Base-by-base conservation (phyloP, 345 rosid genomes). In the Passiflora organensis region DNA sequence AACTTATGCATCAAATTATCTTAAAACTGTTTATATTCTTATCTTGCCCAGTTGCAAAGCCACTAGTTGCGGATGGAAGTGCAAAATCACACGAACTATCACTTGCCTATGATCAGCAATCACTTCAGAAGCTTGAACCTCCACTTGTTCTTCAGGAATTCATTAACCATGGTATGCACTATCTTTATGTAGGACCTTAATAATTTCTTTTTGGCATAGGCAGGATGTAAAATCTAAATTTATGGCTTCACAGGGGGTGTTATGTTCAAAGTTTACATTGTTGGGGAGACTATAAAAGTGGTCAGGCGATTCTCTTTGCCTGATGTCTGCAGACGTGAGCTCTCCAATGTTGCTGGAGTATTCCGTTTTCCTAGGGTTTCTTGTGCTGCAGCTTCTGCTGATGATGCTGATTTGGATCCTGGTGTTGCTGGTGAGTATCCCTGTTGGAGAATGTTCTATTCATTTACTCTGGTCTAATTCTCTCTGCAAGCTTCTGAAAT, bases 141-240 rank as follows among this genome's bases (percentile, higher is more conserved):
- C 96, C 88, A 0, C 82, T 85, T 45, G 90, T 88, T 53, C 87
- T 88, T 48, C 96, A 85, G 72, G 96, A 85, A 71, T 87, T 87
- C 60, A 87, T 87, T 63, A 87, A 88, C 71, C 90, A 88, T 65
- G 96, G 96, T 85, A 78, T 60, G 62, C 17, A 37, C 21, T 32
- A 63, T 46, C 32, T 48, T 32, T 28, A 65, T 10, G 24, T 20
- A 1, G 14, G 54, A 14, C 16, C 32, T 20, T 46, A 2, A 1
- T 48, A 8, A 41, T 47, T 51, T 1, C 3, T 5, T 15, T 38
- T 43, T 13, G 28, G 42, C n/a, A 46, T 10, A 9, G 25, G 71
- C 47, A 21, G 25, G 45, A 13, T n/a, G 3, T 23, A 43, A 10
- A 16, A 44, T 18, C 13, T 17, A 44, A 61, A 10, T 18, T 4